Conservation (phyloP, 495 filamentous ascomycete species). For the Tuber calosporum region DNA sequence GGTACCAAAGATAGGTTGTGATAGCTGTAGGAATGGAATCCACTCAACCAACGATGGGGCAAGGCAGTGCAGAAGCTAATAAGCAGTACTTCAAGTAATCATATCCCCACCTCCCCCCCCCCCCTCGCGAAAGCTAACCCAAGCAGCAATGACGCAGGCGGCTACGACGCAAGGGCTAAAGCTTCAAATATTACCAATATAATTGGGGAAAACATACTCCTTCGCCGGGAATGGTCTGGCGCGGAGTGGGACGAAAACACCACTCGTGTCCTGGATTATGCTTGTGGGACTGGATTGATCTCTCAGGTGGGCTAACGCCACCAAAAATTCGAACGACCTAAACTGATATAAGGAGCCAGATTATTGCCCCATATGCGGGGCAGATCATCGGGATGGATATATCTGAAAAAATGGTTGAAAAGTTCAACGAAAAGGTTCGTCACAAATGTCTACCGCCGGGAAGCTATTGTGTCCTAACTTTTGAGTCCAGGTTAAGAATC, state of each 20-base stretch:
- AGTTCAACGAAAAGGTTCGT: slow-evolving; percentile 45
- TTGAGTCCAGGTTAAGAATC: slow-evolving; percentile 28
- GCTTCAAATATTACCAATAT: slow-evolving; percentile 10
- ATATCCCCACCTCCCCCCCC: not conserved
- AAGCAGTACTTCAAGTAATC: slow-evolving; percentile 32
- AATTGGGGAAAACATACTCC: slow-evolving; percentile 42
- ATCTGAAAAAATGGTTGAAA: slow-evolving; percentile 51
- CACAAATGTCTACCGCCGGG: not conserved
- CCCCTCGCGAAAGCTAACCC: slow-evolving; percentile 6
- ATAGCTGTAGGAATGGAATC: not conserved
- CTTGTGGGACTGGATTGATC: slow-evolving; percentile 56
- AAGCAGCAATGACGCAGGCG: slow-evolving; percentile 16
- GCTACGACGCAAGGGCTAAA: slow-evolving; percentile 9
- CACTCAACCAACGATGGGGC: not conserved
- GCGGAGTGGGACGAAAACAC: slow-evolving; percentile 47
- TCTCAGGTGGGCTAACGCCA: slow-evolving; percentile 30
- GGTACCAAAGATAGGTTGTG: not conserved
- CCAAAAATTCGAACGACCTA: not conserved
- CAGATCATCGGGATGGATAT: slow-evolving; percentile 53
- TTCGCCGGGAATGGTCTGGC: slow-evolving; percentile 51
- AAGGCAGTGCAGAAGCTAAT: slow-evolving; percentile 19
- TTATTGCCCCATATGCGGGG: slow-evolving; percentile 30
- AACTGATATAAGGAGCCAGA: slow-evolving; percentile 3
- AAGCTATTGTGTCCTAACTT: slow-evolving; percentile 24
- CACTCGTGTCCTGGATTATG: slow-evolving; percentile 56